Percentiles rank a stretch among this genome's conserved stretches.
phyloP scores from a whole-genome alignment of 768 basidiomycete genomes.

The Daedaleopsis sinensis region DNA sequence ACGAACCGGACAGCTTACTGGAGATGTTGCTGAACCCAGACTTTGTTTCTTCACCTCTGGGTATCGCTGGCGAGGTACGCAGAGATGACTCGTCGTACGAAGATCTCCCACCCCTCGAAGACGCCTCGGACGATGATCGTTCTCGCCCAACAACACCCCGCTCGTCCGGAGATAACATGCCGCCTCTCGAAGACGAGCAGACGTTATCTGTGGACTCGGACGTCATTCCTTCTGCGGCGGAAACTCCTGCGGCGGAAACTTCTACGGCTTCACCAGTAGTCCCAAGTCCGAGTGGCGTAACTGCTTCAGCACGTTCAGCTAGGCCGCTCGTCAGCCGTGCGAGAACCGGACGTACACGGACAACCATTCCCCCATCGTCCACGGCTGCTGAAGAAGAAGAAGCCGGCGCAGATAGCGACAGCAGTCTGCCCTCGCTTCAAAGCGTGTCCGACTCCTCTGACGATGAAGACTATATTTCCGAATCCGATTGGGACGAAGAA shows the following conservation, averaged over 20 bases:
- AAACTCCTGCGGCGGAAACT: not conserved
- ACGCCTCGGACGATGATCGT: not conserved
- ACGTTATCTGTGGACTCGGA: not conserved
- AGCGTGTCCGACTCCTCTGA: constrained; percentile 29
- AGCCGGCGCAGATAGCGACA: constrained; percentile 16
- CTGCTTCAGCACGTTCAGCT: not conserved
- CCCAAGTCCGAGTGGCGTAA: too few relatives aligned
- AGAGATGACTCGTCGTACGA: constrained; percentile 1
- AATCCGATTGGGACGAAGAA: constrained; percentile 16
- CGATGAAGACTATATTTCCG: constrained; percentile 7
- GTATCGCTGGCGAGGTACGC: not conserved
- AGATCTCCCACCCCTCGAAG: constrained; percentile 16
- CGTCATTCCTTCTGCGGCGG: constrained; percentile 12
- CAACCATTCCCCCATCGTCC: not conserved
- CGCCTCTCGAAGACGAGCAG: not conserved
- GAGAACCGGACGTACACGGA: not conserved
- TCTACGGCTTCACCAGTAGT: too few relatives aligned
- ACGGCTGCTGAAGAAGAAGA: not conserved
- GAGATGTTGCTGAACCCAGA: constrained; percentile 4
- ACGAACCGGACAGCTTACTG: not conserved
- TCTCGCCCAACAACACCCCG: not conserved
- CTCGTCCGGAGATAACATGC: not conserved
- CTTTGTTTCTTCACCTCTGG: not conserved
- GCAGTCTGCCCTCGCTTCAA: constrained; percentile 27
- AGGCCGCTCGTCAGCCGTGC: too few relatives aligned